A percentile compares a stretch with the other conserved stretches of the same genome.
Conservation (phyloP, 2,329 filamentous ascomycete genomes). For the Fusarium dimerum region DNA sequence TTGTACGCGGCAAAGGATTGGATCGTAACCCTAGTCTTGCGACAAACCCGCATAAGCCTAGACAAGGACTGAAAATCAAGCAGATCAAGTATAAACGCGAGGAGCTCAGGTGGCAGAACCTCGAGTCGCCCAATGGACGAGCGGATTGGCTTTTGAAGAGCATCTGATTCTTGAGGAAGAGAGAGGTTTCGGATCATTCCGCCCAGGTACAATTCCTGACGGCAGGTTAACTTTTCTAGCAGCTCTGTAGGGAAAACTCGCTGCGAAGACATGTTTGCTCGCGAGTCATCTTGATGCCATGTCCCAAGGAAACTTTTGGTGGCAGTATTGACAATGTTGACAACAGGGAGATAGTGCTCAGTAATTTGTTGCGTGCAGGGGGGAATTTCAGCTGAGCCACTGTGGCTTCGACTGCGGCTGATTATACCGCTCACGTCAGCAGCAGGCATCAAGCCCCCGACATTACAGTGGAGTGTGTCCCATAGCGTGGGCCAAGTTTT, state of each 20-base stretch:
- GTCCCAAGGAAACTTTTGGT: no score
- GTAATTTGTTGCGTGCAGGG: no score
- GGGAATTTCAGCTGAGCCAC: no score
- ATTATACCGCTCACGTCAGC: no score
- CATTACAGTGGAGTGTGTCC: no score
- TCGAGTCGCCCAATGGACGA: constrained; percentile 25
- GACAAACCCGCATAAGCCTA: constrained; percentile 24
- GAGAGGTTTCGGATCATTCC: constrained; percentile 1
- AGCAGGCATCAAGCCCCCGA: no score
- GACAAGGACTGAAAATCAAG: constrained; percentile 25
- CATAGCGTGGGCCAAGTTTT: no score
- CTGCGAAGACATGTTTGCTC: background rate
- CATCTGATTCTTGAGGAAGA: background rate
- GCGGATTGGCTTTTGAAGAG: background rate
- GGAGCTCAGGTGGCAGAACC: constrained; percentile 20
- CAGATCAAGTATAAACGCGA: constrained; percentile 17
- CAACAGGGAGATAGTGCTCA: no score
- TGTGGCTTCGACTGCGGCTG: no score
- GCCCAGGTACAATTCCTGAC: background rate
- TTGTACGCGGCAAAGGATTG: constrained; percentile 35
- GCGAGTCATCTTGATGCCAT: no score
- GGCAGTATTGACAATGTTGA: no score
- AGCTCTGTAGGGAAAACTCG: background rate
- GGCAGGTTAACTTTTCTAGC: background rate
- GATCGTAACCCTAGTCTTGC: constrained; percentile 19